Evolutionary conservation across 2,329 filamentous ascomycete genomes (phyloP).

Genomic region (Ophiostoma sp.): DNA sequence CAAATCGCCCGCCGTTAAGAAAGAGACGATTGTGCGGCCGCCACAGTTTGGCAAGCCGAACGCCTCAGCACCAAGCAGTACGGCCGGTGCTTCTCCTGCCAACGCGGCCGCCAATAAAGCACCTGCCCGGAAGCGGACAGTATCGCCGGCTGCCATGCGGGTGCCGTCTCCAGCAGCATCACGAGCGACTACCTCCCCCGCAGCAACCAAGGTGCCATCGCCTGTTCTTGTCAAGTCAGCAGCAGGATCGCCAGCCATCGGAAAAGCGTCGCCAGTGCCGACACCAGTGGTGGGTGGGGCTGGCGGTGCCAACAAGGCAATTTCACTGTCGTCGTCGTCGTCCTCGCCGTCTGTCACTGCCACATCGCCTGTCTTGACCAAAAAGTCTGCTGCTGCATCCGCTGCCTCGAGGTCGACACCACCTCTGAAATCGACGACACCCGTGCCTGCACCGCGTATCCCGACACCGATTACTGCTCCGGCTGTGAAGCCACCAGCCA

Average conservation of each 20-base stretch:
- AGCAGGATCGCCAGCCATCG: slow-evolving; percentile 15
- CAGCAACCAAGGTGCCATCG: slow-evolving; percentile 23
- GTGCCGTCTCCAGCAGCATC: slow-evolving; percentile 24
- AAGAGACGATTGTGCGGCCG: slow-evolving; percentile 32
- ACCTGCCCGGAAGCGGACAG: slow-evolving; percentile 8
- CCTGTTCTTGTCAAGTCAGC: slow-evolving; percentile 26
- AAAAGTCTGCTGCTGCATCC: slow-evolving; percentile 7
- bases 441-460: slow-evolving; percentile 32
- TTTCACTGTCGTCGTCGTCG: slow-evolving; percentile 24
- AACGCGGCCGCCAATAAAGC: slow-evolving; percentile 2
- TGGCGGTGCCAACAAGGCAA: slow-evolving; percentile 30
- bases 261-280: slow-evolving; percentile 29
- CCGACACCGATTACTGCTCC: slow-evolving; percentile 27
- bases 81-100: not conserved
- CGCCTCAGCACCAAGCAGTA: slow-evolving; percentile 14
- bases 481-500: slow-evolving; percentile 20
- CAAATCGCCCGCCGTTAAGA: slow-evolving; percentile 20
- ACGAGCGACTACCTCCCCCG: slow-evolving; percentile 24
- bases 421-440: slow-evolving; percentile 19
- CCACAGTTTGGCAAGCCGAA: slow-evolving; percentile 29
- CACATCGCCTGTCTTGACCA: slow-evolving; percentile 32
- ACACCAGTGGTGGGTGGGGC: not conserved
- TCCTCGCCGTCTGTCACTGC: slow-evolving; percentile 25
- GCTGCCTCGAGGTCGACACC: slow-evolving; percentile 6
- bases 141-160: slow-evolving; percentile 23